A percentile compares a stretch with the other conserved stretches of the same genome.
phyloP scores from a whole-genome alignment of 768 basidiomycete genomes.

The Astraeus odoratus region DNA sequence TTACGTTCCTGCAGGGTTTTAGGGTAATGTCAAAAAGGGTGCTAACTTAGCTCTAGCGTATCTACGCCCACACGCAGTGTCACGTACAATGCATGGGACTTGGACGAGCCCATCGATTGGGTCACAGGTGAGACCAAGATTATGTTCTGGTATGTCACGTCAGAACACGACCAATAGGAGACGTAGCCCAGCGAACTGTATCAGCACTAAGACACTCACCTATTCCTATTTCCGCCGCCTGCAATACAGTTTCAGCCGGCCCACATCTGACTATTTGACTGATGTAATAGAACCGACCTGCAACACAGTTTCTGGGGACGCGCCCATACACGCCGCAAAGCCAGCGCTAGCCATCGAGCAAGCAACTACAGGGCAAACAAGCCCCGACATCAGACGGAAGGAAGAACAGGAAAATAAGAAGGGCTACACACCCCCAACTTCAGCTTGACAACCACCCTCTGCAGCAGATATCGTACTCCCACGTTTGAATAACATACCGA shows the following conservation, averaged over 20 bases:
- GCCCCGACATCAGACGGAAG: not conserved
- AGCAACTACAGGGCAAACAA: conserved; percentile 48
- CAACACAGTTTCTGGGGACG: conserved; percentile 73
- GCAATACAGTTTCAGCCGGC: conserved; percentile 1
- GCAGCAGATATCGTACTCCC: conserved; percentile 97
- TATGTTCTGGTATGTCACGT: conserved; percentile 51
- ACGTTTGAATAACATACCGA: conserved; percentile 95
- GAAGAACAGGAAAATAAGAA: not conserved
- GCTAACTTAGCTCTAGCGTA: not conserved
- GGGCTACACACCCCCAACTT: conserved; percentile 69
- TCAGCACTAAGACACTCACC: conserved; percentile 37
- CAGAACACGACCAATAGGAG: not conserved
- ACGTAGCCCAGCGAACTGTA: not conserved
- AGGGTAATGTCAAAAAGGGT: conserved; percentile 1
- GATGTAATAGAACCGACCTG: conserved; percentile 40
- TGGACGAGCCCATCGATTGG: conserved; percentile 91
- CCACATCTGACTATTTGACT: not conserved
- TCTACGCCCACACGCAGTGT: not conserved
- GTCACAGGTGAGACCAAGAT: conserved; percentile 87
- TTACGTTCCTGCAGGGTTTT: conserved; percentile 58
- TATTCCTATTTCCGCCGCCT: conserved; percentile 88
- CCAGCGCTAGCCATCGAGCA: conserved; percentile 95
- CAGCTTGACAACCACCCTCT: conserved; percentile 92
- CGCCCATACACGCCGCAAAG: conserved; percentile 93
- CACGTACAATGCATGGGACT: conserved; percentile 84